Evolutionary conservation across 2,329 filamentous ascomycete genomes (phyloP).

Genomic region (Parastagonospora nodorum): DNA sequence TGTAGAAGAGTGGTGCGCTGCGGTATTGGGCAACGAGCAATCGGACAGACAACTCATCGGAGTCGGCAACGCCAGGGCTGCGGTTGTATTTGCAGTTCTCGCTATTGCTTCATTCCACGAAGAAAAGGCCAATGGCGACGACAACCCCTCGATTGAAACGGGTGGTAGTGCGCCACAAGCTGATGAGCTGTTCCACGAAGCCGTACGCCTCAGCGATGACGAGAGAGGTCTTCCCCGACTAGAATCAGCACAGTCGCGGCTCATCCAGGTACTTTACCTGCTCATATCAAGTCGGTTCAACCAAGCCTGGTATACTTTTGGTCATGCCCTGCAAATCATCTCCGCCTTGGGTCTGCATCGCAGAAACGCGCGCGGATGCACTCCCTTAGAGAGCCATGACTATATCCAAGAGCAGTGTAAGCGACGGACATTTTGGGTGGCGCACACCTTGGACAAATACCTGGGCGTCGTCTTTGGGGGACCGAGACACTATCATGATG

Average conservation of each 20-base stretch:
- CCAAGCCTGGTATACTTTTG: conserved; percentile 64
- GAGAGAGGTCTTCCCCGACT: conserved; percentile 59
- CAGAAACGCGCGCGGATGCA: conserved; percentile 39
- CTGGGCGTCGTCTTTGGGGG: conserved; percentile 64
- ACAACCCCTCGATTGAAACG: conserved; percentile 29
- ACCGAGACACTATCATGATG: conserved; percentile 63
- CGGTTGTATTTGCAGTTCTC: conserved; percentile 44
- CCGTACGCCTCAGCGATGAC: conserved; percentile 44
- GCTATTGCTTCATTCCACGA: conserved; percentile 55
- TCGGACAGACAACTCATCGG: conserved; percentile 38
- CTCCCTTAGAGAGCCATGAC: conserved; percentile 30
- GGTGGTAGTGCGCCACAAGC: conserved; percentile 43
- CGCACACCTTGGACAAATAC: conserved; percentile 66
- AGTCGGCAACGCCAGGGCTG: conserved; percentile 52
- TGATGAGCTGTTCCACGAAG: conserved; percentile 52
- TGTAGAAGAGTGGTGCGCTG: conserved; percentile 53
- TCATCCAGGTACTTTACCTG: conserved; percentile 63
- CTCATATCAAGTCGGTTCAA: conserved; percentile 63
- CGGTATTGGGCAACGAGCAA: conserved; percentile 17
- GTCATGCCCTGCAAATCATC: conserved; percentile 59
- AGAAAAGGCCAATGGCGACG: conserved; percentile 42
- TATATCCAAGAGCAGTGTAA: conserved; percentile 58
- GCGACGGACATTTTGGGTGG: conserved; percentile 65
- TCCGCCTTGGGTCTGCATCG: conserved; percentile 51
- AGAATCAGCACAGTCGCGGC: conserved; percentile 61